Conservation (phyloP, 1,284 basidiomycete genomes). For the Clitocybe nebularis region DNA sequence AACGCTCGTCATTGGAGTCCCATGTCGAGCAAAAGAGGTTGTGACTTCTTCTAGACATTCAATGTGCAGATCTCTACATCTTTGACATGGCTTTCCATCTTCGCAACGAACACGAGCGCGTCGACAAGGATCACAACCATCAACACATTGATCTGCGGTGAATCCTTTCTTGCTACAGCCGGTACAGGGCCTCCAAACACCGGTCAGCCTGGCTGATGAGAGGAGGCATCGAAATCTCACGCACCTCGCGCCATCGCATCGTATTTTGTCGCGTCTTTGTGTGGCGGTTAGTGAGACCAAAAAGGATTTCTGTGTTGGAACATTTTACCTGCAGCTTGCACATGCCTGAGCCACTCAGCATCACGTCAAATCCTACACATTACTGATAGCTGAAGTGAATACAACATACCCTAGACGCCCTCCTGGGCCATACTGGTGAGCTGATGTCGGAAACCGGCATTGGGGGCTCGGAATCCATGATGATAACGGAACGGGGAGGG, state of each 20-base stretch:
- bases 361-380: slow-evolving; percentile 7
- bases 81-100: slow-evolving; percentile 45
- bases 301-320: slow-evolving; percentile 4
- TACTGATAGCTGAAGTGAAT: slow-evolving; percentile 3
- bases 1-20: slow-evolving; percentile 19
- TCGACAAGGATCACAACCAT: slow-evolving; percentile 49
- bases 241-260: slow-evolving; percentile 53
- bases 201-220: too few species aligned
- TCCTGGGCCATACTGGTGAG: slow-evolving; percentile 35
- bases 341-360: slow-evolving; percentile 40
- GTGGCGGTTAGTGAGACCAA: slow-evolving; percentile 8
- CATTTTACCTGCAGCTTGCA: slow-evolving; percentile 49
- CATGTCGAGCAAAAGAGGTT: slow-evolving; percentile 22
- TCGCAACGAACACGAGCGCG: slow-evolving; percentile 53
- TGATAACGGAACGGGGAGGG: slow-evolving; percentile 25
- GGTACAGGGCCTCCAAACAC: slow-evolving; percentile 50
- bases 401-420: slow-evolving; percentile 40
- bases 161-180: slow-evolving; percentile 54
- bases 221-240: slow-evolving; percentile 16
- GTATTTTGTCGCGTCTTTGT: slow-evolving; percentile 52
- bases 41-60: slow-evolving; percentile 31
- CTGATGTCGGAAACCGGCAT: slow-evolving; percentile 47
- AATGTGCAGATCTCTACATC: slow-evolving; percentile 42
- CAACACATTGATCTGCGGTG: slow-evolving; percentile 44
- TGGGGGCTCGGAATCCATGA: slow-evolving; percentile 33